These are phyloP conservation scores for Rhizophora apiculata DNA, from an alignment of 345 rosid genomes.

Conservation along the genomic window DNA sequence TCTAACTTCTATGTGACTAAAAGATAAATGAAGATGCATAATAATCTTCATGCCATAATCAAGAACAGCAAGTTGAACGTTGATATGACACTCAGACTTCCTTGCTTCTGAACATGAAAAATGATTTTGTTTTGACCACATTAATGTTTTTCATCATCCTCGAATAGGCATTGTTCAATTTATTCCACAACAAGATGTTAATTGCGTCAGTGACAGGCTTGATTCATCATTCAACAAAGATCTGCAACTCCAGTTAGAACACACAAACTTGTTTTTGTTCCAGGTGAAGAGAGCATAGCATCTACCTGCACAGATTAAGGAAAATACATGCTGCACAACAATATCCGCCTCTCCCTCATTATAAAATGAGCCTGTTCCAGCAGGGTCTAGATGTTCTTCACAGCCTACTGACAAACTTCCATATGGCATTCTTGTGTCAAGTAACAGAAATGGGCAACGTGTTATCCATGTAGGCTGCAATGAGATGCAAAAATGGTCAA, in stretches of 20 bases:
- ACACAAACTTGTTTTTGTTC: not conserved
- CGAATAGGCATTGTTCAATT: not conserved
- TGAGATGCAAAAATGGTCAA: slow-evolving; percentile 3
- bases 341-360: slow-evolving; percentile 98
- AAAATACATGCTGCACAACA: slow-evolving; percentile 78
- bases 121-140: too few relatives aligned
- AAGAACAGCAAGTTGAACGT: too few relatives aligned
- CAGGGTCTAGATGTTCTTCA: slow-evolving; percentile 93
- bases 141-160: too few relatives aligned
- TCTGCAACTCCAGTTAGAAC: not conserved
- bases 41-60: too few relatives aligned
- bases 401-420: slow-evolving; percentile 89
- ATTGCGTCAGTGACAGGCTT: not conserved
- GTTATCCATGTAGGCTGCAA: slow-evolving; percentile 94
- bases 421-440: slow-evolving; percentile 92
- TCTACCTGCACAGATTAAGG: slow-evolving; percentile 75
- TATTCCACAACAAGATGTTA: not conserved
- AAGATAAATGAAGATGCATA: too few relatives aligned
- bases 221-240: not conserved
- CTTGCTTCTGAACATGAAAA: too few relatives aligned
- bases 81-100: too few relatives aligned
- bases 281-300: not conserved
- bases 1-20: too few relatives aligned
- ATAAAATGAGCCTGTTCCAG: slow-evolving; percentile 92
- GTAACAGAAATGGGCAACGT: slow-evolving; percentile 82